Conservation (phyloP, 768 basidiomycete species). For the Phylloporus scabripes region DNA sequence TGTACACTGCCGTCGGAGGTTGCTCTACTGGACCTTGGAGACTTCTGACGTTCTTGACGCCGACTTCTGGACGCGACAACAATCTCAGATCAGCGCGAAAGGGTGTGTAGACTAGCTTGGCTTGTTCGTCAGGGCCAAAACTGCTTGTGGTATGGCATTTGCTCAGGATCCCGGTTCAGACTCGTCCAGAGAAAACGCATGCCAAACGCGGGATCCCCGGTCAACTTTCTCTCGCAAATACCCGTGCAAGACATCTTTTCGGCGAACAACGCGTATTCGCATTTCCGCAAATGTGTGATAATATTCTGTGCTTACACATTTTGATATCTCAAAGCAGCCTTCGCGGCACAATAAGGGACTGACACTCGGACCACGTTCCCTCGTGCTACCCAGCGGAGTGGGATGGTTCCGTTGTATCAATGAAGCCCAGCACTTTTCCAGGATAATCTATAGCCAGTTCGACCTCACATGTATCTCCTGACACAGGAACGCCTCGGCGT, state of each 20-base stretch:
- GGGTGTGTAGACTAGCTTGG: background rate
- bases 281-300: conserved; percentile 15
- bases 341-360: conserved; percentile 9
- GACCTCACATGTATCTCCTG: conserved; percentile 9
- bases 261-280: conserved; percentile 5
- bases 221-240: conserved; percentile 9
- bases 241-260: conserved; percentile 7
- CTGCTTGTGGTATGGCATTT: background rate
- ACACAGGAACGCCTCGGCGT: conserved; percentile 27
- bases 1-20: conserved; percentile 12
- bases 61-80: conserved; percentile 2
- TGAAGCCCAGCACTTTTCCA: conserved; percentile 6
- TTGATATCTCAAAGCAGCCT: conserved; percentile 13
- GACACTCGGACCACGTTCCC: conserved; percentile 8
- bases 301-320: conserved; percentile 2
- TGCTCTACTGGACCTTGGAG: conserved; percentile 6
- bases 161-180: background rate
- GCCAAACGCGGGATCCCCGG: conserved; percentile 8
- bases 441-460: conserved; percentile 25
- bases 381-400: conserved; percentile 7
- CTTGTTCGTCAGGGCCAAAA: background rate
- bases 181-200: conserved; percentile 5
- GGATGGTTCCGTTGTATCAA: conserved; percentile 11
- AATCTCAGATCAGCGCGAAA: conserved; percentile 19
- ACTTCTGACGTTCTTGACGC: conserved; percentile 10